Evolutionary conservation across 306 rosid species (phyloP).

Genomic region (Sicyos edulis): DNA sequence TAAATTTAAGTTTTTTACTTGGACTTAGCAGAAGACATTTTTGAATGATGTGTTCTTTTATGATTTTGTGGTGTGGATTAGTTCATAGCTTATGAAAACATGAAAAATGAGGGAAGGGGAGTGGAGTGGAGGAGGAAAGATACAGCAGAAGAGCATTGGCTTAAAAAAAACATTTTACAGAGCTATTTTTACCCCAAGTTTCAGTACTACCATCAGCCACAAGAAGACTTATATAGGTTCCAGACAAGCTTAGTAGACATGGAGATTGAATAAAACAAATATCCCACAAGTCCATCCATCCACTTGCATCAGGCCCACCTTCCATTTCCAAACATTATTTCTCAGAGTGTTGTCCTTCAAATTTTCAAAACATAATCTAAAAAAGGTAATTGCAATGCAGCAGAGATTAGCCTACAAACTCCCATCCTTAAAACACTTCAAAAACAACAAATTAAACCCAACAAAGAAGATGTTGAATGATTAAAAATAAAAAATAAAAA

Average conservation of each 20-base stretch:
- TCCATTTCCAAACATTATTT: constrained; percentile 35
- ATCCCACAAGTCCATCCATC: constrained; percentile 36
- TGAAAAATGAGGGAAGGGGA: background rate
- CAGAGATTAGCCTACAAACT: constrained; percentile 30
- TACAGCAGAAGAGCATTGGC: background rate
- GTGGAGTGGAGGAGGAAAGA: background rate
- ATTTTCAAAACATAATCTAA: constrained; percentile 27
- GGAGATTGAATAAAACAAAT: constrained; percentile 35
- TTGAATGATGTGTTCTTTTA: background rate
- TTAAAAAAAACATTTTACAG: constrained; percentile 6
- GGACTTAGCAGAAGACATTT: background rate
- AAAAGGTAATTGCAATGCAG: constrained; percentile 27
- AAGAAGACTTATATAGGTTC: constrained; percentile 30
- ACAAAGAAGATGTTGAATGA: constrained; percentile 25
- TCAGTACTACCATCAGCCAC: constrained; percentile 30
- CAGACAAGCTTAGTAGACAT: constrained; percentile 35
- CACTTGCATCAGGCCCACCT: constrained; percentile 31
- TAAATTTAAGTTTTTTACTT: background rate
- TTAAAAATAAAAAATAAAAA: constrained; percentile 22
- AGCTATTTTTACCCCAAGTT: constrained; percentile 9
- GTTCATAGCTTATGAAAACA: background rate
- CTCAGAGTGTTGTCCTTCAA: constrained; percentile 31
- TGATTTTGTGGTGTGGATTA: background rate
- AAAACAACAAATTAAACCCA: constrained; percentile 33
- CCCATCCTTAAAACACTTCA: constrained; percentile 30